Percentiles rank a stretch among this genome's conserved stretches.
These are phyloP conservation scores for Suillus plorans DNA, from an alignment of 768 basidiomycete genomes.

Conservation along the genomic window DNA sequence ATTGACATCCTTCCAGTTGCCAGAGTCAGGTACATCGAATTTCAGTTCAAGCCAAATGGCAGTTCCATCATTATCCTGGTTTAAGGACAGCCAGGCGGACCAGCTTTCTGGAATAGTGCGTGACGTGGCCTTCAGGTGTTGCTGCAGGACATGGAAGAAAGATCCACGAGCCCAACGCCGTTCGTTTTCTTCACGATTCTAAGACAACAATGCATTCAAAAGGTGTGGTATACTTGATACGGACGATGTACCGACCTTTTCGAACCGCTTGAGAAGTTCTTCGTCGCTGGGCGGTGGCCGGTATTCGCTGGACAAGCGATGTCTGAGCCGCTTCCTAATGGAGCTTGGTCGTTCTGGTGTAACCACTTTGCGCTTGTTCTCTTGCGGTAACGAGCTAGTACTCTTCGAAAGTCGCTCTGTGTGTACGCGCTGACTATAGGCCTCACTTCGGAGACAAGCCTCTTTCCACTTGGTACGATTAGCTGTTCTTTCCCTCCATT, in stretches of 20 bases:
- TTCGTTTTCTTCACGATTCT: slow-evolving; percentile 75
- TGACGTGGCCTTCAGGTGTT: slow-evolving; percentile 38
- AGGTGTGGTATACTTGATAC: slow-evolving; percentile 6
- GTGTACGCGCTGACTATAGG: slow-evolving; percentile 55
- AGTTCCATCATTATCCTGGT: slow-evolving; percentile 69
- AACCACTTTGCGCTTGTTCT: slow-evolving; percentile 27
- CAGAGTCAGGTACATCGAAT: slow-evolving; percentile 66
- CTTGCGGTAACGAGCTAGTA: slow-evolving; percentile 4
- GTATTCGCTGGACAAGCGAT: slow-evolving; percentile 43
- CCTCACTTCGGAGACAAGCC: slow-evolving; percentile 59
- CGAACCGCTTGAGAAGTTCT: slow-evolving; percentile 61
- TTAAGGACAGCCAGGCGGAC: slow-evolving; percentile 74
- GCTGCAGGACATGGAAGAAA: slow-evolving; percentile 45
- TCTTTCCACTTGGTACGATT: slow-evolving; percentile 58
- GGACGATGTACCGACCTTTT: slow-evolving; percentile 51
- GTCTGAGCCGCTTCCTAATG: slow-evolving; percentile 31
- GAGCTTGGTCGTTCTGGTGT: slow-evolving; percentile 20
- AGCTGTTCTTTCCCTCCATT: slow-evolving; percentile 46
- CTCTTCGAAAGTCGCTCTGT: slow-evolving; percentile 33
- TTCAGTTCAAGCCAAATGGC: slow-evolving; percentile 82
- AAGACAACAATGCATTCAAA: slow-evolving; percentile 9
- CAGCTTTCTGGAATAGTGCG: slow-evolving; percentile 41
- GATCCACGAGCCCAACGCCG: slow-evolving; percentile 75
- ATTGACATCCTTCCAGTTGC: slow-evolving; percentile 56
- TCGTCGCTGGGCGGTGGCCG: slow-evolving; percentile 59